Evolutionary conservation across 169 alveolate species (phyloP), one percentile per base, ranked within the genome.

Genomic region (Condylostoma magnum): DNA sequence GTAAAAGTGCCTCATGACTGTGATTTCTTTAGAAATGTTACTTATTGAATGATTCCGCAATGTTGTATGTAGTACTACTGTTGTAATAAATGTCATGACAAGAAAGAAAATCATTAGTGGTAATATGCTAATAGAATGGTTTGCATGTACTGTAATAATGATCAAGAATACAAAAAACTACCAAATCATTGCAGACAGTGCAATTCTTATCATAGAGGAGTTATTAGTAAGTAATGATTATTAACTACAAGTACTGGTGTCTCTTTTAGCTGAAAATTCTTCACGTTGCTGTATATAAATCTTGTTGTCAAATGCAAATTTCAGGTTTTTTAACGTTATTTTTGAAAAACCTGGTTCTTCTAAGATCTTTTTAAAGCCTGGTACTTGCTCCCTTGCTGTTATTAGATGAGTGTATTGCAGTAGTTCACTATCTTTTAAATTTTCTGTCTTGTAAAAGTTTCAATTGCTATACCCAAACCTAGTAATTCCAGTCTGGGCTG

Each of bases 401-500:
- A 76, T 53, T 15, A 76, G 34, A 67, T 66, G 79, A 12, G 77
- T 67, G 28, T 43, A 76, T 18, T 48, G 72, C 4, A 28, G 67
- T 4, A 36, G 50, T 6, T 76, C 83, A n/a, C 41, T 4, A 3
- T 76, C 79, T 10, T 56, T 41, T 41, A 76, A 22, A 31, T 76
- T 65, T 37, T 76, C 83, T 20, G 46, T 67, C 27, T 68, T 65
- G 33, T 44, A 25, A 25, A 22, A 46, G 18, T 28, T 63, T 33
- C 38, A 63, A 22, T 48, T 3, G 63, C 20, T 18, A 6, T 68
- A 69, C 22, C 65, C 51, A 47, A 82, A 77, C 27, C 89, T 44
- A 0, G 84, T 65, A 41, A 82, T 38, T 5, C 89, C 89, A 6
- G 89, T 77, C 77, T 69, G 76, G 0, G 89, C 76, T 22, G 85